Evolutionary conservation across 108 stramenopile genomes (phyloP).

Genomic region (Nannochloropsis salina): DNA sequence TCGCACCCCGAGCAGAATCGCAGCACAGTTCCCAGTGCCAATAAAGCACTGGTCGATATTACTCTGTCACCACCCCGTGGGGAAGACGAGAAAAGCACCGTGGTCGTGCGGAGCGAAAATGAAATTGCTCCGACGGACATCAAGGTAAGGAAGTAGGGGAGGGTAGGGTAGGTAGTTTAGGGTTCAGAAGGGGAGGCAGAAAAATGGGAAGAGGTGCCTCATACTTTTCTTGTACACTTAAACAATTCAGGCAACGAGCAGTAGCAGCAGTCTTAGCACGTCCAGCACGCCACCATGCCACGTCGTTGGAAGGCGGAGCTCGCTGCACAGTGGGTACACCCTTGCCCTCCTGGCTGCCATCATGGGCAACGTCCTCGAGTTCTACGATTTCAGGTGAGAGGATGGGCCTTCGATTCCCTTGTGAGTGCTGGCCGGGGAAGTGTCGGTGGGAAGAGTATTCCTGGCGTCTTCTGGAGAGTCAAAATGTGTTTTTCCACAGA

Average conservation of each 20-base stretch:
- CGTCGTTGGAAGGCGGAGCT: background rate
- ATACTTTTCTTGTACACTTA: background rate
- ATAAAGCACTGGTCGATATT: slow-evolving; percentile 17
- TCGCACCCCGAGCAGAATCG: no score
- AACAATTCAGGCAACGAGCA: background rate
- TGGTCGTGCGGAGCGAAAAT: background rate
- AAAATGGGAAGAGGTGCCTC: background rate
- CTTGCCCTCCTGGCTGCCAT: slow-evolving; percentile 2
- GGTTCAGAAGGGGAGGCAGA: background rate
- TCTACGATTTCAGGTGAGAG: background rate
- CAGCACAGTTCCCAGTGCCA: background rate
- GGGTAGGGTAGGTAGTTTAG: background rate
- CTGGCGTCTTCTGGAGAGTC: no score
- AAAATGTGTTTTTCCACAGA: background rate
- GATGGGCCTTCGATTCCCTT: no score
- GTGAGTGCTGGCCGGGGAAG: no score
- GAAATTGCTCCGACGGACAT: background rate
- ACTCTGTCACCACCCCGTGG: background rate
- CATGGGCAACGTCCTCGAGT: slow-evolving; percentile 15
- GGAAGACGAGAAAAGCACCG: background rate
- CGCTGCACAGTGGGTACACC: background rate
- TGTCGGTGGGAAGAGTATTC: no score
- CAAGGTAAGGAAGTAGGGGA: background rate
- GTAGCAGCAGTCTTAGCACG: background rate
- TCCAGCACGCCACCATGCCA: background rate